Evolutionary conservation across 1,139 yeast species (phyloP).

Genomic region (Saccharomyces hybrid): DNA sequence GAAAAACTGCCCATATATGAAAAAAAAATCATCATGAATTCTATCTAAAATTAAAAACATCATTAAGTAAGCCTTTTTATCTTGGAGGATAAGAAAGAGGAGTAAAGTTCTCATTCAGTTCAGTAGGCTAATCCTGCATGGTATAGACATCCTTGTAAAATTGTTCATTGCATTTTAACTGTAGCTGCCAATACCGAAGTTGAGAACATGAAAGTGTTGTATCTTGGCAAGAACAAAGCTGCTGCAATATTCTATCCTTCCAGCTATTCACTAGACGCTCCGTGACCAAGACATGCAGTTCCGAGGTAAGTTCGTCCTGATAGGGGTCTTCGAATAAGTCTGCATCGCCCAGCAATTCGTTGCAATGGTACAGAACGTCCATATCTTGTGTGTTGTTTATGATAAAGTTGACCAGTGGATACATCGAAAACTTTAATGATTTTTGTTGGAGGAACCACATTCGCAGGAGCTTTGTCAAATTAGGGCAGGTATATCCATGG

Average conservation of each 20-base stretch:
- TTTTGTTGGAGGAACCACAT: constrained; percentile 15
- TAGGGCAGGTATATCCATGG: constrained; percentile 3
- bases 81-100: background rate
- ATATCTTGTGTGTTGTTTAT: constrained; percentile 10
- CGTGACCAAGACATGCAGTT: constrained; percentile 16
- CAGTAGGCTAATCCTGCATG: background rate
- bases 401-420: constrained; percentile 17
- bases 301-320: constrained; percentile 17
- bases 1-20: no score
- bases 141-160: constrained; percentile 18
- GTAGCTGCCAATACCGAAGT: constrained; percentile 23
- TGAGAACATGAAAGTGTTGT: constrained; percentile 19
- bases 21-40: no score
- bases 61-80: background rate
- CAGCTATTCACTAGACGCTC: constrained; percentile 19
- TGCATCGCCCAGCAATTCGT: constrained; percentile 12
- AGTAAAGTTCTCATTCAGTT: background rate
- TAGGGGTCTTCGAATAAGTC: constrained; percentile 10
- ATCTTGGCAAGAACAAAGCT: constrained; percentile 18
- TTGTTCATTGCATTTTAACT: constrained; percentile 17
- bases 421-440: constrained; percentile 12
- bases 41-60: no score
- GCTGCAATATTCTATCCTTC: constrained; percentile 19
- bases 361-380: constrained; percentile 16
- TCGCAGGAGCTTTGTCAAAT: constrained; percentile 9